Base-by-base conservation (phyloP, 139 green algal species). In the Tetradesmus obliquus region DNA sequence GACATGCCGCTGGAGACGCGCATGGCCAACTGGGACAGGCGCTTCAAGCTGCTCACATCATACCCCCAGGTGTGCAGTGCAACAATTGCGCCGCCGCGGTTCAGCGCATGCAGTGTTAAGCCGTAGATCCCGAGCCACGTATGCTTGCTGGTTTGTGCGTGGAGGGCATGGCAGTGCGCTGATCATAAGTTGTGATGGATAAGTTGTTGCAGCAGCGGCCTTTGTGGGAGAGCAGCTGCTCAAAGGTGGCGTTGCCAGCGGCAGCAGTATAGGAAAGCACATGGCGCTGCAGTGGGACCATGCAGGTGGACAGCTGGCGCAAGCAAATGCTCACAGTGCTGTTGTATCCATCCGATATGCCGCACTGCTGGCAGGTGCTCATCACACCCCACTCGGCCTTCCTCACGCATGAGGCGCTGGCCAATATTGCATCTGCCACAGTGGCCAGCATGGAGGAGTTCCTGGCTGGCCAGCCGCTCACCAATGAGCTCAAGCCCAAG, bases 301-400 rank as follows among this genome's bases (percentile, higher is more conserved):
- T 45, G 32, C 32, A 45, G 32, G 32, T 45, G 32, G 32, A 45
- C 32, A 45, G 32, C 32, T 45, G 32, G 0, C 32, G 0, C 32
- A 45, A 45, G 32, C 32, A 45, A 0, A 1, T 45, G 32, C 32
- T 45, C 32, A 45, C 32, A 45, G 0, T 45, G 32, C 32, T 45
- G 32, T 45, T 45, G 0, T 45, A 45, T 45, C 32, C 0, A 45
- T 45, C 32, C 0, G 32, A 45, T 1, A 0, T 45, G 0, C 32
- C 32, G 32, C 32, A 45, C 32, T 84, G 79, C 12, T 20, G 12
- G 17, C 93, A 98, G 87, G 93, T 96, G 19, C 83, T 98, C 6
- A 91, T 98, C 17, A 98, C 96, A 0, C 95, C 96, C 0, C 97
- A 99, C 95, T 94, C 92, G 3, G 97, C 97, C 2, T 99, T 99